These are phyloP conservation scores for Penicillium sp. DNA, from an alignment of 2,329 filamentous ascomycete species.

Conservation along the genomic window DNA sequence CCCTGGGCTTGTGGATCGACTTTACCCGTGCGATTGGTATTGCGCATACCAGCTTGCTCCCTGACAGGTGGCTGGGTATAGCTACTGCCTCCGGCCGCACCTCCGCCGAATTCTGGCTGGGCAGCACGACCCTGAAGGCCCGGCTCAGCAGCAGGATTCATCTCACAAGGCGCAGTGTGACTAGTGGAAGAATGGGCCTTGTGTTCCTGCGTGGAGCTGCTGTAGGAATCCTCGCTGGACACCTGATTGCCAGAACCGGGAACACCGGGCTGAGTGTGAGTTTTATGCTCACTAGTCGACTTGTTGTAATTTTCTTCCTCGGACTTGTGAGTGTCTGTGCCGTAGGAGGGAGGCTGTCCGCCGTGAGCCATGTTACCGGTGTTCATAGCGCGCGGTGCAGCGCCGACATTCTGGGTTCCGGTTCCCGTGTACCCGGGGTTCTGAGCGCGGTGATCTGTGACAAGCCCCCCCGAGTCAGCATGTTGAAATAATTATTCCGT, in stretches of 20 bases:
- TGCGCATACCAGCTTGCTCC: constrained; percentile 4
- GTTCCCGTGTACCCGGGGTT: neutral
- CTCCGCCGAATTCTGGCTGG: constrained; percentile 13
- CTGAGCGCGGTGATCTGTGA: constrained; percentile 10
- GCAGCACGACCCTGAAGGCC: neutral
- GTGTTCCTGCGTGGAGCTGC: constrained; percentile 18
- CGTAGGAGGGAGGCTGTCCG: constrained; percentile 2
- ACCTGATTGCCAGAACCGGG: neutral
- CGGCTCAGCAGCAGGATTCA: neutral
- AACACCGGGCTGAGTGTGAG: constrained; percentile 3
- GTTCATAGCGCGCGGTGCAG: neutral
- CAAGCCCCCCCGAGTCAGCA: neutral
- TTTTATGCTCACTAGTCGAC: constrained; percentile 7
- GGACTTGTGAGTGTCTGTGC: constrained; percentile 13
- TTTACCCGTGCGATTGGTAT: constrained; percentile 11
- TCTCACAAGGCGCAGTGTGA: constrained; percentile 15
- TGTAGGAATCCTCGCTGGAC: constrained; percentile 13
- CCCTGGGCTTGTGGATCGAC: constrained; percentile 9
- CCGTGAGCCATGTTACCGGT: neutral
- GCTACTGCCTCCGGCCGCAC: constrained; percentile 20
- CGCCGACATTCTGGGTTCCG: constrained; percentile 3
- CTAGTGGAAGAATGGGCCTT: constrained; percentile 20
- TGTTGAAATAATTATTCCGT: neutral
- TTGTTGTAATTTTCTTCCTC: constrained; percentile 15
- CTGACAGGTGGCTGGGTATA: neutral